Evolutionary conservation across 2,329 filamentous ascomycete species (phyloP).

Genomic region (Rasamsonia emersonii): DNA sequence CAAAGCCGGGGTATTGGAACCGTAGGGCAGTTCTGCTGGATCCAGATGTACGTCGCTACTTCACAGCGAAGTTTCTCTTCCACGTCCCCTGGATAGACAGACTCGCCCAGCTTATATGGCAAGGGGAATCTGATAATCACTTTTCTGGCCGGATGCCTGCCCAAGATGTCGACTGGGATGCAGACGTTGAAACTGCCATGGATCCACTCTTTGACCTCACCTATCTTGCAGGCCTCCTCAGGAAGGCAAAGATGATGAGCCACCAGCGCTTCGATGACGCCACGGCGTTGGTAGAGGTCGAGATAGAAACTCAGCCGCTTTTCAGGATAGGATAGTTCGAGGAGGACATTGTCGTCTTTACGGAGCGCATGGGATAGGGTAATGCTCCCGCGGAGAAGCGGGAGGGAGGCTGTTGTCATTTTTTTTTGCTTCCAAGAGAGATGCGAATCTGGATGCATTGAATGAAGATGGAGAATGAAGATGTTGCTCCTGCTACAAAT

Average conservation of each 20-base stretch:
- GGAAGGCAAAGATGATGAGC: conserved; percentile 20
- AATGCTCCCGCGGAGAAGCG: too few relatives aligned
- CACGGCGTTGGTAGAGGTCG: conserved; percentile 10
- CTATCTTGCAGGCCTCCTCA: conserved; percentile 8
- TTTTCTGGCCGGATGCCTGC: conserved; percentile 10
- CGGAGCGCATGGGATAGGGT: too few relatives aligned
- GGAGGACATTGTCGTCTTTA: conserved; percentile 12
- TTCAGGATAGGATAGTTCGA: conserved; percentile 12
- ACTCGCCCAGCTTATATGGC: conserved; percentile 28
- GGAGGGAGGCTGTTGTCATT: too few relatives aligned
- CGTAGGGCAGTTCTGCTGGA: conserved; percentile 28
- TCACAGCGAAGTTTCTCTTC: conserved; percentile 38
- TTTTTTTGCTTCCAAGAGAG: too few relatives aligned
- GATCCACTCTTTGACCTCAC: conserved; percentile 12
- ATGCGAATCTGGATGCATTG: too few relatives aligned
- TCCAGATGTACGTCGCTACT: conserved; percentile 33
- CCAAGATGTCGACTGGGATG: conserved; percentile 3
- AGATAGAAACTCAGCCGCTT: conserved; percentile 15
- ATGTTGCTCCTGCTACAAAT: too few relatives aligned
- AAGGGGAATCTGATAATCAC: conserved; percentile 17
- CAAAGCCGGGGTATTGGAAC: conserved; percentile 28
- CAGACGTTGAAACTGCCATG: conserved; percentile 14
- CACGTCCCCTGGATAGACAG: conserved; percentile 27
- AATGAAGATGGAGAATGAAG: too few relatives aligned
- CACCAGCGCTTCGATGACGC: conserved; percentile 17